These are phyloP conservation scores for Aureobasidium sp. DNA, from an alignment of 2,329 filamentous ascomycete genomes.

Conservation along the genomic window DNA sequence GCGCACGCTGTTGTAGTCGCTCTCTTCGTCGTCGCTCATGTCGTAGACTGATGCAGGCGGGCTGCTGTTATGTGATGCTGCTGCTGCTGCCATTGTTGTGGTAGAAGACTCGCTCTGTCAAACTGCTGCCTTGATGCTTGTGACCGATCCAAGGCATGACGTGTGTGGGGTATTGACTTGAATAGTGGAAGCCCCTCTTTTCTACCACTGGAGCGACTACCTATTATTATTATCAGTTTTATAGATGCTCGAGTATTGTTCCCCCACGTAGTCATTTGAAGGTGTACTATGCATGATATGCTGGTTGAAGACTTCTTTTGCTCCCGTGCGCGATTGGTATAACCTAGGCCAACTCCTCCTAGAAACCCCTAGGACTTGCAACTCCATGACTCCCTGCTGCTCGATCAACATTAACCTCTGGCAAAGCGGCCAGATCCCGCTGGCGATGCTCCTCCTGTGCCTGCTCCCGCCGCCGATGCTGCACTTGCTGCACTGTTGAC, in stretches of 20 bases:
- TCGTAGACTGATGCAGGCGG: conserved; percentile 88
- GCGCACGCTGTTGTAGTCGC: conserved; percentile 88
- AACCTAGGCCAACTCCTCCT: not conserved
- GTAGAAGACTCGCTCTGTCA: not conserved
- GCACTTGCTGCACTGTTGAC: not conserved
- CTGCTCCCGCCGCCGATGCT: not conserved
- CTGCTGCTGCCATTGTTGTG: not conserved
- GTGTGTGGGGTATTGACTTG: conserved; percentile 2
- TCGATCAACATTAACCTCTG: not conserved
- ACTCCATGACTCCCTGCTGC: conserved; percentile 2
- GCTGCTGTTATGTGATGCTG: not conserved
- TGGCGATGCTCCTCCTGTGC: not conserved
- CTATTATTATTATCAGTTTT: too few species aligned
- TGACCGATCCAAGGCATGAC: not conserved
- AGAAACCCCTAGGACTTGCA: not conserved
- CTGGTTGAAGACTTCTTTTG: too few species aligned
- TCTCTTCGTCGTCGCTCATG: conserved; percentile 92
- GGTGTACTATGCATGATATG: too few species aligned
- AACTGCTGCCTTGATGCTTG: conserved; percentile 9
- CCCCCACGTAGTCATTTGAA: too few species aligned
- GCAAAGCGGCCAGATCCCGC: conserved; percentile 10
- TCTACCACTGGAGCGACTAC: not conserved
- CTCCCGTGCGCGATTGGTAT: too few species aligned
- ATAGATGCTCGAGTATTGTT: too few species aligned
- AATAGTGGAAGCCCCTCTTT: not conserved